Base-by-base conservation (phyloP, 441 rosid species). In the Gossypium schwendimanii region DNA sequence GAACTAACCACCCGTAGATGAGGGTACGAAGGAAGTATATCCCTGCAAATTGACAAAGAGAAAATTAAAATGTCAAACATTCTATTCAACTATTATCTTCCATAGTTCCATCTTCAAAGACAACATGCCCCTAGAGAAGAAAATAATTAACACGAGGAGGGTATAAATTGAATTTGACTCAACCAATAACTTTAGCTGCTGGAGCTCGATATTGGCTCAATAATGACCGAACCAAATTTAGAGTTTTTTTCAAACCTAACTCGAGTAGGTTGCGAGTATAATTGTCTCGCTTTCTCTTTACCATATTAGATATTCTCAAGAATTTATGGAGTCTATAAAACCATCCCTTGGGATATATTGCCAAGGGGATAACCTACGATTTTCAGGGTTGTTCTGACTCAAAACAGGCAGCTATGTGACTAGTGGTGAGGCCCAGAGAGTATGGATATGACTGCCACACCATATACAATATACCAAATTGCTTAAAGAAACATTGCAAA, bases 1-100 rank as follows among this genome's bases (percentile, higher is more conserved):
- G 73, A 80, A 92, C 97, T 84, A 76, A 94, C 99, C 99, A 95
- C 87, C 39, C 95, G 98, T 75, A 95, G 89, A 75, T 82, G 84
- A 76, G 97, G 98, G 84, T 83, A 81, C 6, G 73, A 80, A 80
- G 98, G 93, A 75, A 95, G 97, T 70, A 93, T 78, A 84, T 95
- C 99, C 85, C 99, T 93, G 92, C 84, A 87, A 81, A 74, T 74
- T 7, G 67, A 65, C 62, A 53, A 50, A 79, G 75, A 62, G 54
- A 70, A 71, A 69, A 69, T 53, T 50, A 61, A 41, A 69, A 69
- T 72, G 60, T 47, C 49, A 71, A 36, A 20, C 44, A 63, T 49
- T n/a, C 24, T 17, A 57, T 33, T 49, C 11, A 20, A 52, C 12
- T 33, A 44, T 39, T 5, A 65, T 58, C 9, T 21, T 66, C 4